phyloP scores from a whole-genome alignment of 2,329 filamentous ascomycete genomes.

The Colletotrichum limetticola region DNA sequence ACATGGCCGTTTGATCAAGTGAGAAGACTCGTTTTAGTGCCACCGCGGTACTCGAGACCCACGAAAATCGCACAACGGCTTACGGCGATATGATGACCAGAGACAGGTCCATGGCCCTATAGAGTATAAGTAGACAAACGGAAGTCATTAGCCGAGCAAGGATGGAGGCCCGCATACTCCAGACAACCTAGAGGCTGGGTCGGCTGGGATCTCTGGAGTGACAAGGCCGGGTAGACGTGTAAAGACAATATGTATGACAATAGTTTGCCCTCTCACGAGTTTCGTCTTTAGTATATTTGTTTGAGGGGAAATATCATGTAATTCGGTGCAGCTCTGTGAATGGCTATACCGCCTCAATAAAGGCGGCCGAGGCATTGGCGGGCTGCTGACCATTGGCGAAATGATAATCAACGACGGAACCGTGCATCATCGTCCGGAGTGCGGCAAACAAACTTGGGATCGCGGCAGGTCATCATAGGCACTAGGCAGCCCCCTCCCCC shows the following conservation, averaged over 20 bases:
- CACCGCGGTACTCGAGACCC: constrained; percentile 27
- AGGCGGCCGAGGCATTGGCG: background rate
- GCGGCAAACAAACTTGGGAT: constrained; percentile 16
- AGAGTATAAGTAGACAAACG: background rate
- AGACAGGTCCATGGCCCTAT: background rate
- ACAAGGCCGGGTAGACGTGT: background rate
- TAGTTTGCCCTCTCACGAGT: background rate
- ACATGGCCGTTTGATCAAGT: background rate
- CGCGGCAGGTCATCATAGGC: constrained; percentile 12
- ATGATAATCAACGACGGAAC: constrained; percentile 1
- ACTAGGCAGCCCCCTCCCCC: background rate
- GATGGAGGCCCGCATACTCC: background rate
- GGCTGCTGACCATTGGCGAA: background rate
- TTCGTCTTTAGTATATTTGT: background rate
- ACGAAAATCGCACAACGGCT: background rate
- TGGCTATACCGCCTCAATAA: background rate
- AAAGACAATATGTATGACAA: background rate
- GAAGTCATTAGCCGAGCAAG: background rate
- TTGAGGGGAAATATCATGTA: background rate
- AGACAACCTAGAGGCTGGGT: background rate
- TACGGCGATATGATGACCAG: background rate
- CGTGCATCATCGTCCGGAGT: constrained; percentile 16
- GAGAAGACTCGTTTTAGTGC: background rate
- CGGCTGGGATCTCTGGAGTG: background rate
- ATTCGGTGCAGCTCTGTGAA: background rate